These are phyloP conservation scores for Curvularia eragrostidis DNA, from an alignment of 2,329 filamentous ascomycete genomes.

Conservation along the genomic window DNA sequence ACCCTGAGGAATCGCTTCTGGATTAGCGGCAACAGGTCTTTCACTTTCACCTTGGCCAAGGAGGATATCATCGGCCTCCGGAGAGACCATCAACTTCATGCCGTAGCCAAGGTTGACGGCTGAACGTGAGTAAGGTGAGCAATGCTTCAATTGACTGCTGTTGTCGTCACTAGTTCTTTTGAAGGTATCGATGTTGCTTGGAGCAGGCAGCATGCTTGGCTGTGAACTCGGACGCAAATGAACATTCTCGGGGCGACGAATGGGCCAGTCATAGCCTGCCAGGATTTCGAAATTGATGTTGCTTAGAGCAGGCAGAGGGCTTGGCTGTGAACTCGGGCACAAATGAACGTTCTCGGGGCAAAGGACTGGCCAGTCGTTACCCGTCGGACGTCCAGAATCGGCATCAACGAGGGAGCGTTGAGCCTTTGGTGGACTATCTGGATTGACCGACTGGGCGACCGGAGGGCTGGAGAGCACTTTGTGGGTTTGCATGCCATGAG, in stretches of 20 bases:
- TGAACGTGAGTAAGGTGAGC: constrained; percentile 19
- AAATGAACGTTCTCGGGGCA: constrained; percentile 34
- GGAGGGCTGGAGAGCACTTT: constrained; percentile 53
- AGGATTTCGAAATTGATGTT: constrained; percentile 20
- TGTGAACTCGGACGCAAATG: constrained; percentile 29
- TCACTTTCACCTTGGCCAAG: constrained; percentile 21
- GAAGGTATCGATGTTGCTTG: constrained; percentile 2
- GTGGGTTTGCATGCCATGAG: constrained; percentile 35
- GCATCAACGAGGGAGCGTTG: constrained; percentile 51
- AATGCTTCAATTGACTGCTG: constrained; percentile 28
- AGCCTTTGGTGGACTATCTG: constrained; percentile 45
- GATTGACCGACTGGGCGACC: constrained; percentile 39
- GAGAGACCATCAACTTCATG: constrained; percentile 29
- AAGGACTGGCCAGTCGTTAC: constrained; percentile 39
- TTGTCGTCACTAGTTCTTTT: constrained; percentile 14
- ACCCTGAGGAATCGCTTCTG: constrained; percentile 1
- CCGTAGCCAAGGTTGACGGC: constrained; percentile 22
- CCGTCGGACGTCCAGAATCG: constrained; percentile 37
- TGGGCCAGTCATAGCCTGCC: constrained; percentile 36
- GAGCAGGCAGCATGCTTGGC: constrained; percentile 19
- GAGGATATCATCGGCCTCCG: constrained; percentile 37
- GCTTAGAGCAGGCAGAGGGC: constrained; percentile 15
- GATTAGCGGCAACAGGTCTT: constrained; percentile 20
- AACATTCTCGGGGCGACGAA: constrained; percentile 35
- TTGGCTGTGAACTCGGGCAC: constrained; percentile 27